Base-by-base conservation (phyloP, 352 stramenopile genomes). In the Phytophthora macrochlamydospora region DNA sequence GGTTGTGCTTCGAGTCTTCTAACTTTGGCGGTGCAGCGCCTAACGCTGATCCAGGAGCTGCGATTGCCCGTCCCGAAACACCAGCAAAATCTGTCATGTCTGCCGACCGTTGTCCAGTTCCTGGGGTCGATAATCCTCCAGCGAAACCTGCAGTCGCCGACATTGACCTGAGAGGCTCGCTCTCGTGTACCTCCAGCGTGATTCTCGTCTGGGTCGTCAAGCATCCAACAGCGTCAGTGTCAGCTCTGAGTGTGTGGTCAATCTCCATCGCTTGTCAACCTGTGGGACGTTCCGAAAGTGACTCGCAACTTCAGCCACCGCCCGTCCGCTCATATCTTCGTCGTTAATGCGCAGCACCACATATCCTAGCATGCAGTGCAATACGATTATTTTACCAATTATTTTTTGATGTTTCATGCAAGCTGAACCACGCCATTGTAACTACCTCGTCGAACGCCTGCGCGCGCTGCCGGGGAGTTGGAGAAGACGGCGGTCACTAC, bases 401-500 rank as follows among this genome's bases (percentile, higher is more conserved):
- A 24, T 24, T 24, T 24, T 24, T 24, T 24, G 0, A 24, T 24
- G 18, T 0, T 45, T 33, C 7, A 14, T 31, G 44, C 29, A 14
- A 51, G 14, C 24, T 8, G 24, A 57, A 32, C 7, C 14, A 37
- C 13, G 12, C 43, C 8, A 57, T 42, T 42, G 9, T 7, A 12
- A 58, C 50, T 62, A 89, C 80, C 80, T 84, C 67, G 61, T 52
- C 69, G 61, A 32, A 92, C 58, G 38, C 82, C 79, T 12, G 79
- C 82, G 56, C 84, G 84, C n/a, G 61, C 67, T 13, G 82, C 84
- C 28, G 82, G 70, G 13, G 79, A 90, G 44, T 84, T 64, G 12
- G 71, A 69, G 38, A 89, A 88, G 43, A 92, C 71, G 51, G 70
- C 87, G 37, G 79, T 85, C 18, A 91, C 78, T 24, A 81, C 67